Evolutionary conservation across 495 filamentous ascomycete genomes (phyloP), one percentile per base, ranked within the genome.

Genomic region (Cercophora scortea): DNA sequence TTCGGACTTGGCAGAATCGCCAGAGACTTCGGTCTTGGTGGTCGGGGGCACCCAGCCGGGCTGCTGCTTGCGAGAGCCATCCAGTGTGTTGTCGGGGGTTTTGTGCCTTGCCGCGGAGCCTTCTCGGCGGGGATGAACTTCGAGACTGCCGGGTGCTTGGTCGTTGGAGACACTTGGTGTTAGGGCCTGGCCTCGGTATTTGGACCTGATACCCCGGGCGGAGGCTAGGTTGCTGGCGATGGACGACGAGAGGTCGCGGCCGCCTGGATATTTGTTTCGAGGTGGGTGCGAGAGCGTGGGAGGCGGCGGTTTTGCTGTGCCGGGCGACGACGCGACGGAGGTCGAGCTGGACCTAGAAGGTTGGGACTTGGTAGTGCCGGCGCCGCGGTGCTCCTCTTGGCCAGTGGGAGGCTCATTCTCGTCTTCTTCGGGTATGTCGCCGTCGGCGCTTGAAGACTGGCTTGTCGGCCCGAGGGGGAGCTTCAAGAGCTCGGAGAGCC

Each of bases 141-240:
- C 79, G 61, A 90, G 73, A 54, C 80, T 90, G 1, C 86, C 87
- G 13, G 86, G 85, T 6, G 83, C 88, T 59, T 88, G 84, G 39
- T 89, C 84, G 34, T 80, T 81, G 49, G 87, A 87, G 16, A 89
- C 70, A 35, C 81, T 85, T n/a, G 85, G 86, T 8, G 80, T 85
- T 15, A 70, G 77, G 61, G 68, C 81, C 71, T 84, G 81, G 19
- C 79, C 75, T 46, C 79, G 79, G 46, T 80, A 76, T 50, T 83
- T 82, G 15, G 84, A 75, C 2, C 87, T 87, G 54, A 95, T 96
- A 16, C 91, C 91, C 53, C 91, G 76, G 6, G 90, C 91, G 3
- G 88, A 90, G 0, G 91, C 91, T 8, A 96, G 72, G 58, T 96
- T 94, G 62, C 83, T 96, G 36, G 89, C 92, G 50, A 96, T 94